Evolutionary conservation across 2,329 filamentous ascomycete species (phyloP).

Genomic region (Chaetomium strumarium): DNA sequence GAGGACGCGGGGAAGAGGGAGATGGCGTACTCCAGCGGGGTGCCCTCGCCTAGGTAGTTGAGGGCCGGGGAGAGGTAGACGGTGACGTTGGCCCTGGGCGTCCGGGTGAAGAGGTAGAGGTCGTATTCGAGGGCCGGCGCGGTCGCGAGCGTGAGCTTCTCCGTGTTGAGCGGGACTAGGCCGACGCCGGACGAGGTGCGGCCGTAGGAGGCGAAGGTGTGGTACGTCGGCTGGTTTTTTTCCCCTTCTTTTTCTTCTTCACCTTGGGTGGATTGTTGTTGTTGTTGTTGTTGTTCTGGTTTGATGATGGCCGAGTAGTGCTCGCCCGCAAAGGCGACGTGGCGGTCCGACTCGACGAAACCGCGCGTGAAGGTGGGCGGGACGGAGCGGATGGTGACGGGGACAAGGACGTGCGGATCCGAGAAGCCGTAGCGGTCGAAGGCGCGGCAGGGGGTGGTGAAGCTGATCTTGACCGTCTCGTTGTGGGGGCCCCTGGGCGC

Average conservation of each 20-base stretch:
- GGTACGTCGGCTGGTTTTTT: constrained; percentile 37
- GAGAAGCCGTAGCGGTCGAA: constrained; percentile 38
- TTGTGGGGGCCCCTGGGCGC: constrained; percentile 32
- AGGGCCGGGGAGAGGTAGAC: constrained; percentile 48
- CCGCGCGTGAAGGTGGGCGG: constrained; percentile 49
- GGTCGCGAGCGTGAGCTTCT: constrained; percentile 42
- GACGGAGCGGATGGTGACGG: constrained; percentile 44
- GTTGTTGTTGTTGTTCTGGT: constrained; percentile 17
- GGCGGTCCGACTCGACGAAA: constrained; percentile 57
- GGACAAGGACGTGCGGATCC: constrained; percentile 46
- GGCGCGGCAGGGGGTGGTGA: constrained; percentile 42
- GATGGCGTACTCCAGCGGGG: constrained; percentile 47
- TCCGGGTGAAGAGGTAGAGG: constrained; percentile 54
- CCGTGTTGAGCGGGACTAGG: constrained; percentile 46
- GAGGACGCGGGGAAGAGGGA: constrained; percentile 36
- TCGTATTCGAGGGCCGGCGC: constrained; percentile 55
- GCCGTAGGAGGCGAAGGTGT: constrained; percentile 48
- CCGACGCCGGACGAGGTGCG: constrained; percentile 54
- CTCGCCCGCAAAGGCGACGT: constrained; percentile 49
- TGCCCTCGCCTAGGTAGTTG: constrained; percentile 46
- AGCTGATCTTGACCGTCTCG: constrained; percentile 46
- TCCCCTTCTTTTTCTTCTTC: too few species aligned
- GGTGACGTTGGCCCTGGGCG: constrained; percentile 38
- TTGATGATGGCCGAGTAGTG: constrained; percentile 42
- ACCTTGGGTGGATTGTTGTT: neutral